Base-by-base conservation (phyloP, 1,284 basidiomycete genomes). In the Ganoderma sinense region DNA sequence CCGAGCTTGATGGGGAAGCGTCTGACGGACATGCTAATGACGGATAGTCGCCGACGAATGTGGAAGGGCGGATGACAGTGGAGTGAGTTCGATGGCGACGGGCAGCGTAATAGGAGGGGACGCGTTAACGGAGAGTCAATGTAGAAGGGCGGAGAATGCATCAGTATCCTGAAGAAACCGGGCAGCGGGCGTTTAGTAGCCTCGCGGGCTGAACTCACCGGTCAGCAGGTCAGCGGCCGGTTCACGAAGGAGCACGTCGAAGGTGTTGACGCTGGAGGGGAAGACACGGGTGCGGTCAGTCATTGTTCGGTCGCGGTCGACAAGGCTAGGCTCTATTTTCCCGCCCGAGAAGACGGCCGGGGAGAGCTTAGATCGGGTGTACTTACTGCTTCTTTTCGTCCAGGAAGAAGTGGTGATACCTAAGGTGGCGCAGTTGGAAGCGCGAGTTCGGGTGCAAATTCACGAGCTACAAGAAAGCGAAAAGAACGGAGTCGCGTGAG, bases 321-420 rank as follows among this genome's bases (percentile, higher is more conserved):
- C 39, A 39, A 36, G 56, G 36, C 41, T 40, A 64, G 62, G 20
- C 39, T 26, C 7, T 11, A 14, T 31, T 29, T 36, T 8, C 56
- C 31, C 56, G 58, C n/a, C 23, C 58, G 39, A 43, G 60, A 55
- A 33, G 66, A 18, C 13, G 23, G 55, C 11, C 31, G 33, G 45
- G 48, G 62, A 29, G 36, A 53, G 48, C 33, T 10, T 13, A 26
- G 29, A 71, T 40, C 59, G 48, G 59, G 39, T 61, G 11, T 51
- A 48, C 39, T 5, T 43, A 61, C 59, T 16, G 39, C 23, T 61
- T 61, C 59, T 41, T 40, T 41, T 61, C 74, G 63, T 78, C 77
- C 23, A 73, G 53, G 72, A 80, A 80, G 75, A 75, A 80, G n/a
- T 72, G 69, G 58, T 79, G 78, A 14, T 73, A 62, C 68, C 75